Base-by-base conservation (phyloP, 176 grass and related monocot species). In the Ensete glaucum region DNA sequence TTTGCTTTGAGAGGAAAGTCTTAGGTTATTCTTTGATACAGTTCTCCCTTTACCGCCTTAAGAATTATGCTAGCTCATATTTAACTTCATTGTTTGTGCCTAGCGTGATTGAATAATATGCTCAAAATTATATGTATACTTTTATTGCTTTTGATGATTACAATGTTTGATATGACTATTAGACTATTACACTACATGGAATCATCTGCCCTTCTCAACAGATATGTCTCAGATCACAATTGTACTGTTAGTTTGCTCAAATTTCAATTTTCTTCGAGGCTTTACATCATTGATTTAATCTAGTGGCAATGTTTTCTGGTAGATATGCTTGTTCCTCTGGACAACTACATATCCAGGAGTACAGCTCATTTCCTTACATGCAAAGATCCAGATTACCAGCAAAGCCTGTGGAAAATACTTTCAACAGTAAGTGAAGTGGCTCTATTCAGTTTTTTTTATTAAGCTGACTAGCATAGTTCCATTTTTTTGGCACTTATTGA, bases 241-340 rank as follows among this genome's bases (percentile, higher is more conserved):
- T 69, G 43, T 48, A 8, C 21, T 13, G 21, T 70, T 10, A n/a
- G 21, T 70, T 20, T 48, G 11, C 17, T 70, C 27, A 12, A 62
- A 74, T 74, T 56, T 74, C 53, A 26, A 23, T 73, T 26, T 73
- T 24, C 19, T 9, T 27, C 16, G 7, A 23, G 21, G 29, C 1
- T 56, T 2, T 56, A 13, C 17, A 34, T 54, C 48, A 13, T 53
- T 1, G 57, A 56, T 29, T 74, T 29, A 68, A 57, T 27, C 8
- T 74, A 17, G n/a, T 51, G 16, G 16, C 12, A 14, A 25, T 76
- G 3, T 64, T 65, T 76, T 65, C 24, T 57, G 26, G 54, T 72
- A 96, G 92, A 89, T 87, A 96, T 91, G 81, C 87, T 96, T 84
- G 88, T 96, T 82, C 92, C 92, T 11, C 71, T 96, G 78, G 92